Evolutionary conservation across 2,329 filamentous ascomycete genomes (phyloP).

Genomic region (Colletotrichum plurivorum): DNA sequence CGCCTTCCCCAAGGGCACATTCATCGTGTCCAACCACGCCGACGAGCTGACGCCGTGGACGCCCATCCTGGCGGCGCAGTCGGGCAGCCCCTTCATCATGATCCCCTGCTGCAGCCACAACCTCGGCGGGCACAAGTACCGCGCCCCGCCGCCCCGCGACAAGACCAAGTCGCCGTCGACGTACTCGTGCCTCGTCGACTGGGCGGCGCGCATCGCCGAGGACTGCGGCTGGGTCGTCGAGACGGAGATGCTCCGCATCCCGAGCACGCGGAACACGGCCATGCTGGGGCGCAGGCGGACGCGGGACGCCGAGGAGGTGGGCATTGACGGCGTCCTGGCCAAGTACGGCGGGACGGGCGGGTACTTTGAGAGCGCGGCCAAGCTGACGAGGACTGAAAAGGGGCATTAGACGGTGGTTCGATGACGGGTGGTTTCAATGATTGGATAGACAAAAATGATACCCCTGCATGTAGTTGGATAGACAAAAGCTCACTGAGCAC

Average conservation of each 20-base stretch:
- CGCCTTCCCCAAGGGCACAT: conserved; percentile 79
- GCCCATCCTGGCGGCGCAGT: conserved; percentile 84
- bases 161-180: conserved; percentile 72
- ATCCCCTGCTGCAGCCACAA: conserved; percentile 97
- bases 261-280: conserved; percentile 89
- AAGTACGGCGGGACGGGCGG: conserved; percentile 70
- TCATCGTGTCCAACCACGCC: conserved; percentile 97
- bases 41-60: conserved; percentile 98
- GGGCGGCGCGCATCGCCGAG: conserved; percentile 78
- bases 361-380: conserved; percentile 72
- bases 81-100: conserved; percentile 85
- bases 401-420: conserved; percentile 50
- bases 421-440: too few relatives aligned
- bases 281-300: conserved; percentile 76
- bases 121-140: conserved; percentile 81
- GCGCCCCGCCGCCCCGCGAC: conserved; percentile 72
- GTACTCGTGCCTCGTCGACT: conserved; percentile 87
- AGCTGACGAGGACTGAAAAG: conserved; percentile 68
- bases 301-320: conserved; percentile 47
- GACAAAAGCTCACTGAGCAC: background rate
- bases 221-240: conserved; percentile 84
- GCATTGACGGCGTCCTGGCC: conserved; percentile 60
- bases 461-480: background rate
- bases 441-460: background rate
- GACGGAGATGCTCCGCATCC: conserved; percentile 89